Percentiles rank a stretch among this genome's conserved stretches.
Evolutionary conservation across 2,329 filamentous ascomycete genomes (phyloP).

Genomic region (Monosporascus ibericus): DNA sequence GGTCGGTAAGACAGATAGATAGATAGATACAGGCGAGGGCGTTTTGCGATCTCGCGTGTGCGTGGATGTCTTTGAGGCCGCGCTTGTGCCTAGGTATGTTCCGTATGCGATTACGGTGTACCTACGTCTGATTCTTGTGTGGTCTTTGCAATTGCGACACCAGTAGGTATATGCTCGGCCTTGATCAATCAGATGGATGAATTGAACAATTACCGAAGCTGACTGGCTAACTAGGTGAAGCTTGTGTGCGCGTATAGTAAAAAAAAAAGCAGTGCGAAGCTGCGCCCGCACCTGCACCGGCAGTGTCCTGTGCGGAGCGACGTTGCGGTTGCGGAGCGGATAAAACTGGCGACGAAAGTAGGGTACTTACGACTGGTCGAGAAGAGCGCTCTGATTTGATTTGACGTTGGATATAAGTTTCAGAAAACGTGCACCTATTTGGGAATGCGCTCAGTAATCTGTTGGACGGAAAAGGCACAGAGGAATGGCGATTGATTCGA

Average conservation of each 20-base stretch:
- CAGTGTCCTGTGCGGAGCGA: no score
- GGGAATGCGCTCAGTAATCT: conserved; percentile 8
- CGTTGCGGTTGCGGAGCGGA: conserved; percentile 11
- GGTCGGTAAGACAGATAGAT: neutral
- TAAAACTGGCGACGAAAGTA: conserved; percentile 7
- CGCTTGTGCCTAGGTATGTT: neutral
- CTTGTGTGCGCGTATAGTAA: neutral
- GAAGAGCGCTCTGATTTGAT: conserved; percentile 19
- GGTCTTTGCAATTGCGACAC: neutral
- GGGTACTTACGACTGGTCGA: neutral
- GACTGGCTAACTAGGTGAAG: neutral
- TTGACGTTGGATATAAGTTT: conserved; percentile 17
- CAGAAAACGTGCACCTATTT: conserved; percentile 18
- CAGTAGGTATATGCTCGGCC: neutral
- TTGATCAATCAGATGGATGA: neutral
- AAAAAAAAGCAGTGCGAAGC: neutral
- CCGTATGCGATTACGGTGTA: neutral
- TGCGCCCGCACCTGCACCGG: no score
- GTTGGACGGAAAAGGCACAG: conserved; percentile 23
- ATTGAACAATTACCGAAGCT: neutral
- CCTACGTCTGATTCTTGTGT: neutral
- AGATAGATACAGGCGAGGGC: neutral
- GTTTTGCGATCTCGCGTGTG: neutral
- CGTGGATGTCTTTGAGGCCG: neutral
- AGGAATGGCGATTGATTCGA: conserved; percentile 28